phyloP scores from a whole-genome alignment of 495 filamentous ascomycete genomes.

The Penicillium chermesinum region DNA sequence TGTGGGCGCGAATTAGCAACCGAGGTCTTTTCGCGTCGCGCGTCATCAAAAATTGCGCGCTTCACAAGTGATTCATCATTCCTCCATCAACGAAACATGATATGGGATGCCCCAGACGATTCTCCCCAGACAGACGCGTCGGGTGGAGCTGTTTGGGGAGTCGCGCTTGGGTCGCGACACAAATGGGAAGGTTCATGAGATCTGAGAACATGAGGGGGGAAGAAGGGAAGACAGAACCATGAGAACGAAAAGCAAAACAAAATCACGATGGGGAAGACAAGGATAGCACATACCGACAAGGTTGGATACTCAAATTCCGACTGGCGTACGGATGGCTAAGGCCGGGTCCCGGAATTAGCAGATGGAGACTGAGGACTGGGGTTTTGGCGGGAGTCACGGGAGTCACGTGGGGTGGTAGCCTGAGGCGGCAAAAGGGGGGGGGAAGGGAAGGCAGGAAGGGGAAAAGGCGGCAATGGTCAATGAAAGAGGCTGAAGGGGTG shows the following conservation, averaged over 20 bases:
- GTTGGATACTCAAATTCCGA: constrained; percentile 44
- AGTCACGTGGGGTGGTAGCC: constrained; percentile 39
- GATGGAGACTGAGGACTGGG: constrained; percentile 31
- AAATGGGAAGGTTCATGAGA: constrained; percentile 8
- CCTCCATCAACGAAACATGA: constrained; percentile 3
- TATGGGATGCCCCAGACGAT: not conserved
- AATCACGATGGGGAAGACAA: constrained; percentile 9
- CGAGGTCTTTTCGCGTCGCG: constrained; percentile 1
- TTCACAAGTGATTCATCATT: constrained; percentile 1
- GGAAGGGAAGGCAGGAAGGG: not conserved
- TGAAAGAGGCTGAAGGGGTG: too few species aligned
- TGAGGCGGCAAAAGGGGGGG: constrained; percentile 20
- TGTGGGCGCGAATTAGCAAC: constrained; percentile 28
- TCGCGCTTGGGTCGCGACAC: constrained; percentile 26
- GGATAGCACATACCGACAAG: constrained; percentile 44
- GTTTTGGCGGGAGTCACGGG: constrained; percentile 19
- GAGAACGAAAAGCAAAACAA: not conserved
- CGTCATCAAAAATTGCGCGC: constrained; percentile 6
- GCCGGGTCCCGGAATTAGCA: constrained; percentile 40
- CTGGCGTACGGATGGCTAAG: constrained; percentile 39
- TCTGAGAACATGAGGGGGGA: constrained; percentile 1
- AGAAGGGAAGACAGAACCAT: not conserved
- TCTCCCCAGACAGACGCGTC: constrained; percentile 30
- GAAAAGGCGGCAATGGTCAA: constrained; percentile 6
- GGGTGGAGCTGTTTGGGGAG: constrained; percentile 19